Evolutionary conservation across 1,139 yeast species (phyloP).

Genomic region (Zygosaccharomyces pseudobailii): DNA sequence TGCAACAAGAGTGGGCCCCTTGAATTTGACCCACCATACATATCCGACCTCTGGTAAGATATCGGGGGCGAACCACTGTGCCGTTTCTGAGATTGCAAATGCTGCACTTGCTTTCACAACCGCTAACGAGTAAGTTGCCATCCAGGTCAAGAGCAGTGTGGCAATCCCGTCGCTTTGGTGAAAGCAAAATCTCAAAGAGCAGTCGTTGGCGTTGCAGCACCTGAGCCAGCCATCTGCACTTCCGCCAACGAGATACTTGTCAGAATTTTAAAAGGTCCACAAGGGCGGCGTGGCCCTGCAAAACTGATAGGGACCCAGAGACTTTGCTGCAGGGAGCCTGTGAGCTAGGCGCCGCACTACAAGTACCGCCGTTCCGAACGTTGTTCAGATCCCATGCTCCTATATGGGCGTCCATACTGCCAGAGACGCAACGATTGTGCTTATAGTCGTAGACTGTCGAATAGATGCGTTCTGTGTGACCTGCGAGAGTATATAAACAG

Average conservation of each 20-base stretch:
- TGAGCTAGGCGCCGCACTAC: constrained; percentile 24
- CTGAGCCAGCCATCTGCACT: constrained; percentile 93
- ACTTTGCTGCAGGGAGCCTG: constrained; percentile 28
- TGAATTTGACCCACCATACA: constrained; percentile 93
- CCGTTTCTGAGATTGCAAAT: constrained; percentile 85
- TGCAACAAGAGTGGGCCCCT: constrained; percentile 78
- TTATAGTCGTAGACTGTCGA: constrained; percentile 76
- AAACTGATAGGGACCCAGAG: constrained; percentile 30
- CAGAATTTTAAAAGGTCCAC: constrained; percentile 81
- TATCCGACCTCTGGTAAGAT: constrained; percentile 73
- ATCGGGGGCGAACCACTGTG: constrained; percentile 58
- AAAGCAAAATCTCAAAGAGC: constrained; percentile 61
- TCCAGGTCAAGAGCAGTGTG: constrained; percentile 93
- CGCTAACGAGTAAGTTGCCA: constrained; percentile 78
- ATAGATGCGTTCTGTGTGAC: constrained; percentile 85
- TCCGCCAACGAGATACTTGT: constrained; percentile 82
- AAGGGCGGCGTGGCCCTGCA: constrained; percentile 79
- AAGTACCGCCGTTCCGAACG: constrained; percentile 29
- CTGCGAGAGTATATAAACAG: constrained; percentile 71
- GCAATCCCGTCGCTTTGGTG: constrained; percentile 85
- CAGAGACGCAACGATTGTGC: constrained; percentile 79
- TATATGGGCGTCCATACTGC: constrained; percentile 86
- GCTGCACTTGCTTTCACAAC: constrained; percentile 77
- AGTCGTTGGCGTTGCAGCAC: constrained; percentile 86
- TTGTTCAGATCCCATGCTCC: constrained; percentile 79